Evolutionary conservation across 139 green algal genomes (phyloP).

Genomic region (Volvox africanus): DNA sequence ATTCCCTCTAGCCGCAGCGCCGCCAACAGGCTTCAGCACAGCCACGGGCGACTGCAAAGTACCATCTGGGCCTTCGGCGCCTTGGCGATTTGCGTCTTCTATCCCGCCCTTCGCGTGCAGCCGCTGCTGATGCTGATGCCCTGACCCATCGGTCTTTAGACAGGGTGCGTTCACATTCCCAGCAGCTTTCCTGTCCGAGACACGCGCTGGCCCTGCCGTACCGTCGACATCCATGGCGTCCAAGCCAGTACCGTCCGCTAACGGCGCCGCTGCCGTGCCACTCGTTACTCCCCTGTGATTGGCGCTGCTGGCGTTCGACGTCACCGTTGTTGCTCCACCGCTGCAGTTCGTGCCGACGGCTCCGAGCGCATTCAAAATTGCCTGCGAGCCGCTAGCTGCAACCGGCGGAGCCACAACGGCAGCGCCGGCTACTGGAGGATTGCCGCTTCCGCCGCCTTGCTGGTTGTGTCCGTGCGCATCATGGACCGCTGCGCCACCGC

Average conservation of each 20-base stretch:
- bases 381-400: not conserved
- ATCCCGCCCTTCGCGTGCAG: not conserved
- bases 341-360: not conserved
- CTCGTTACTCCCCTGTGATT: not conserved
- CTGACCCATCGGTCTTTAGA: not conserved
- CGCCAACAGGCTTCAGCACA: not conserved
- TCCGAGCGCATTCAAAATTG: not conserved
- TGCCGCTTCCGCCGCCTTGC: not conserved
- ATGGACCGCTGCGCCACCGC: not conserved
- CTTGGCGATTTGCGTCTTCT: not conserved
- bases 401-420: not conserved
- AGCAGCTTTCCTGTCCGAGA: not conserved
- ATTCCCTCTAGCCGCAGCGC: not conserved
- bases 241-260: not conserved
- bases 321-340: not conserved
- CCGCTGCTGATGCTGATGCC: not conserved
- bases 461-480: not conserved
- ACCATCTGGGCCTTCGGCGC: not conserved
- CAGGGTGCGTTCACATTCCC: not conserved
- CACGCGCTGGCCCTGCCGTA: not conserved
- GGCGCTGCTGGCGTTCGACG: not conserved
- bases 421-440: not conserved
- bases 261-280: not conserved
- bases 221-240: not conserved
- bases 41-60: not conserved